Percentiles rank a stretch among this genome's conserved stretches.
Conservation (phyloP, 495 filamentous ascomycete species). For the Aspergillus sparsus region DNA sequence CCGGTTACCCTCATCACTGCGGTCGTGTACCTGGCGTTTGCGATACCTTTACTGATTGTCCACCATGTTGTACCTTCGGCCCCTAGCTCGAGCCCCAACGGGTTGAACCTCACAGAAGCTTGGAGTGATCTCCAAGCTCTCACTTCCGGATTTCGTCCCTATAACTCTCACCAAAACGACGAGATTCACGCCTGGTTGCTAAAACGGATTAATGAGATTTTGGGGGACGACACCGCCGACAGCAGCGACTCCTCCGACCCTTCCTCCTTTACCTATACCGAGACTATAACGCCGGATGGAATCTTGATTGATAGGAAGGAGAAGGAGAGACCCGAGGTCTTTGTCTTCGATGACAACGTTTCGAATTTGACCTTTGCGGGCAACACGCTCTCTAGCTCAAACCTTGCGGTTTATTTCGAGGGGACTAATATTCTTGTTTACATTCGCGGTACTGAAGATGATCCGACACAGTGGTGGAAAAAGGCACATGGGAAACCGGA, state of each 20-base stretch:
- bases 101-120: conserved; percentile 77
- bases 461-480: conserved; percentile 64
- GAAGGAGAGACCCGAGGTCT: conserved; percentile 45
- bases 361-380: conserved; percentile 73
- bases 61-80: conserved; percentile 73
- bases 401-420: conserved; percentile 72
- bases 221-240: no score
- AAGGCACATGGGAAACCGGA: conserved; percentile 45
- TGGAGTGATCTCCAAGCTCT: conserved; percentile 81
- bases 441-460: conserved; percentile 77
- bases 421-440: conserved; percentile 92
- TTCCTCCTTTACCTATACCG: no score
- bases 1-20: conserved; percentile 74
- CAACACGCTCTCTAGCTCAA: conserved; percentile 22
- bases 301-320: conserved; percentile 23
- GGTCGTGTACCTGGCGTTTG: conserved; percentile 66
- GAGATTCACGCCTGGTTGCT: conserved; percentile 77
- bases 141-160: conserved; percentile 79
- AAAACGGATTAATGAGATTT: conserved; percentile 64
- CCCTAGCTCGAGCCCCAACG: conserved; percentile 58
- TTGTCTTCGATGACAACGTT: conserved; percentile 73
- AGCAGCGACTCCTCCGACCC: conserved; percentile 39
- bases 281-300: no score
- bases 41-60: conserved; percentile 68
- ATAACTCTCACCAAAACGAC: conserved; percentile 83